Evolutionary conservation across 1,139 yeast species (phyloP).

Genomic region (Debaryomycetaceae sp.): DNA sequence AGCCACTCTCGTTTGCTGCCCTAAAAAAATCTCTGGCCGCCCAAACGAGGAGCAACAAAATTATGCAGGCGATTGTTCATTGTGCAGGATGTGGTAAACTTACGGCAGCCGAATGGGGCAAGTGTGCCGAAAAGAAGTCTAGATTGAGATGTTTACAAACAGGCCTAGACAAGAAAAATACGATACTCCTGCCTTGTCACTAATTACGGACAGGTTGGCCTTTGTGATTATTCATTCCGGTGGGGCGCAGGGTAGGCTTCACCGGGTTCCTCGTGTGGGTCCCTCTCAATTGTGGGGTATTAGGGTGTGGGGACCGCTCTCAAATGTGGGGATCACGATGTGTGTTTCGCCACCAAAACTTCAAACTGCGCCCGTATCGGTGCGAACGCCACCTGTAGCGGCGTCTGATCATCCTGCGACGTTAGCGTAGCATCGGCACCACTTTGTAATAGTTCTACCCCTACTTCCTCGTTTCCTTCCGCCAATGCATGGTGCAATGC

Average conservation of each 20-base stretch:
- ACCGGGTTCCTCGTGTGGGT: too few species aligned
- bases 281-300: background rate
- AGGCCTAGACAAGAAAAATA: too few species aligned
- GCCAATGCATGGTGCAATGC: conserved; percentile 85
- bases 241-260: too few species aligned
- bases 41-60: background rate
- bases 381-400: conserved; percentile 49
- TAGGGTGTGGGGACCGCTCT: background rate
- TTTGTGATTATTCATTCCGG: too few species aligned
- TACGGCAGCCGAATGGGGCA: background rate
- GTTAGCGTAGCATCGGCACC: conserved; percentile 55
- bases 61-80: background rate
- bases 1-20: too few species aligned
- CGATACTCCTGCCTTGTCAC: too few species aligned
- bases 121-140: background rate
- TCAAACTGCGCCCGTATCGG: conserved; percentile 35
- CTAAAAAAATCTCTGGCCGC: too few species aligned
- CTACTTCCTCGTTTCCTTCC: conserved; percentile 82
- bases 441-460: conserved; percentile 42
- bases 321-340: background rate
- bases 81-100: background rate
- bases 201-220: too few species aligned
- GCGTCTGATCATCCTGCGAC: conserved; percentile 44
- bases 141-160: background rate
- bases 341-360: background rate